Conservation (phyloP, 2,329 filamentous ascomycete species). For the Bisporella sp. region DNA sequence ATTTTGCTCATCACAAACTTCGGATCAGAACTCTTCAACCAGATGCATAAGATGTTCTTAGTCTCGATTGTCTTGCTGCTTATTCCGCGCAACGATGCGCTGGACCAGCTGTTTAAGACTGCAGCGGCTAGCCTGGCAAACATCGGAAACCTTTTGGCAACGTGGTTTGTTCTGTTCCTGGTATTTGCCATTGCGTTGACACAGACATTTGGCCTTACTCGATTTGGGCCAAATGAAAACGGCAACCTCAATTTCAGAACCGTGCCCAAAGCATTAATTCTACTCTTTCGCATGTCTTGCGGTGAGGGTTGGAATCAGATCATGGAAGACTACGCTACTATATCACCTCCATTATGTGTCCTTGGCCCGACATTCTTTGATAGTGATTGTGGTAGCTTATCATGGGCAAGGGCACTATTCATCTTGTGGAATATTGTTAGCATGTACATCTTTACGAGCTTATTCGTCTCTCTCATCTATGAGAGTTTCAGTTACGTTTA, state of each 20-base stretch:
- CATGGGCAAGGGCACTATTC: slow-evolving; percentile 85
- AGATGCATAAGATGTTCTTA: slow-evolving; percentile 89
- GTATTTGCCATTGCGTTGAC: slow-evolving; percentile 96
- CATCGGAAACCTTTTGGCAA: slow-evolving; percentile 87
- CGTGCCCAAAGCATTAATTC: slow-evolving; percentile 86
- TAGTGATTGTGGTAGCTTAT: slow-evolving; percentile 86
- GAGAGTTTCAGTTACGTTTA: slow-evolving; percentile 99
- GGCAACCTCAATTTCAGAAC: slow-evolving; percentile 88
- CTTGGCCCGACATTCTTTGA: slow-evolving; percentile 65
- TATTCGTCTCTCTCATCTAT: slow-evolving; percentile 98
- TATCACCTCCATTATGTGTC: slow-evolving; percentile 76
- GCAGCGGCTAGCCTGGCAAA: slow-evolving; percentile 86
- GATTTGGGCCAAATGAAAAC: slow-evolving; percentile 67
- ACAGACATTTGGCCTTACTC: slow-evolving; percentile 89
- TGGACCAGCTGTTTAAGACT: slow-evolving; percentile 98
- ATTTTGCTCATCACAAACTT: slow-evolving; percentile 62
- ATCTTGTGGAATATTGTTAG: slow-evolving; percentile 98
- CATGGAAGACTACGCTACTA: slow-evolving; percentile 90
- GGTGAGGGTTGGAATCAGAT: slow-evolving; percentile 95
- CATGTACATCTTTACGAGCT: slow-evolving; percentile 99
- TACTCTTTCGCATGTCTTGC: slow-evolving; percentile 87
- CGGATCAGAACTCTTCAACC: slow-evolving; percentile 55
- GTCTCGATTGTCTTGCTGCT: slow-evolving; percentile 84
- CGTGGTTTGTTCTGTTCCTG: slow-evolving; percentile 94
- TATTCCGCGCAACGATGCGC: slow-evolving; percentile 91